These are phyloP conservation scores for Micromonas pusilla DNA, from an alignment of 139 green algal species.

Conservation along the genomic window DNA sequence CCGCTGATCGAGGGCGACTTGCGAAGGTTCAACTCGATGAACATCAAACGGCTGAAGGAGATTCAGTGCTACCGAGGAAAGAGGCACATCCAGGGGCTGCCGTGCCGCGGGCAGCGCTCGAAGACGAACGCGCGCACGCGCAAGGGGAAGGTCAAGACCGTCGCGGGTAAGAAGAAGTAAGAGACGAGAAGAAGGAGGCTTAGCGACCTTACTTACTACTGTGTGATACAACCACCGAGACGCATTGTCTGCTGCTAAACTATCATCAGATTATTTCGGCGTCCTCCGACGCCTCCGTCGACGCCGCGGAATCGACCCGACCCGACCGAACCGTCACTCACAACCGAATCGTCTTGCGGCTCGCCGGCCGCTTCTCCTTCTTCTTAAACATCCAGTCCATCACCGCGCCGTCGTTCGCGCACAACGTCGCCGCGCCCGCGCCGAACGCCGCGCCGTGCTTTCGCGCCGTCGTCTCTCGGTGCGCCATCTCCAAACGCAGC, in stretches of 20 bases:
- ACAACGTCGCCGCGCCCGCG: not conserved
- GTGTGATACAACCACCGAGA: too few species aligned
- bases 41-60: slow-evolving; percentile 98
- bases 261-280: too few species aligned
- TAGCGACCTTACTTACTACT: too few species aligned
- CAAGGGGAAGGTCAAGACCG: slow-evolving; percentile 70
- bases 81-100: slow-evolving; percentile 82
- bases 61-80: slow-evolving; percentile 93
- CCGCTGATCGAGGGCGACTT: slow-evolving; percentile 59
- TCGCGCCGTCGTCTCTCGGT: too few species aligned
- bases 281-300: too few species aligned
- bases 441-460: too few species aligned
- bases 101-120: slow-evolving; percentile 82
- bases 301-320: too few species aligned
- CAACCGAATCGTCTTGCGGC: not conserved
- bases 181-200: not conserved
- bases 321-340: too few species aligned
- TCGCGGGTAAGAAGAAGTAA: slow-evolving; percentile 84
- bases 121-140: slow-evolving; percentile 94
- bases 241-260: too few species aligned
- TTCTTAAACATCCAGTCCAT: slow-evolving; percentile 17
- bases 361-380: not conserved
- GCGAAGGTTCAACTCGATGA: slow-evolving; percentile 72
- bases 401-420: not conserved
- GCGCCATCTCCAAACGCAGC: too few species aligned